These are phyloP conservation scores for Lentinula boryana DNA, from an alignment of 768 basidiomycete genomes.

Conservation along the genomic window DNA sequence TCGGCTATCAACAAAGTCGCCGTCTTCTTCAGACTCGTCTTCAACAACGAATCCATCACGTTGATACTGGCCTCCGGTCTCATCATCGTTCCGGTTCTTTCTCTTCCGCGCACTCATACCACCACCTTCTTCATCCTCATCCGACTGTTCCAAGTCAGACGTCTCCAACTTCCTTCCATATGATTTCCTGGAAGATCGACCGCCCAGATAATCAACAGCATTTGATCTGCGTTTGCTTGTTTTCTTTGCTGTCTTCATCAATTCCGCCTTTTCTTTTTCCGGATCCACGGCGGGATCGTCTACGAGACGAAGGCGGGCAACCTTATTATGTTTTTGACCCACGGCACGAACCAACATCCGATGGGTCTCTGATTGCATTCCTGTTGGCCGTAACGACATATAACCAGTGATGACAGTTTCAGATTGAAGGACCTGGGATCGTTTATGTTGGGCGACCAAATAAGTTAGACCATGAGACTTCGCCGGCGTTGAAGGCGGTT, in stretches of 20 bases:
- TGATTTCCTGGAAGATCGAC: conserved; percentile 23
- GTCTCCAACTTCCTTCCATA: conserved; percentile 11
- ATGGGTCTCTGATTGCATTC: conserved; percentile 88
- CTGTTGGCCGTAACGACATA: conserved; percentile 79
- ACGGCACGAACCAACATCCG: conserved; percentile 84
- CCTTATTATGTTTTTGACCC: conserved; percentile 78
- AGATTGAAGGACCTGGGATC: conserved; percentile 79
- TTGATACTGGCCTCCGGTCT: conserved; percentile 67
- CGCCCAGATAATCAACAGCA: conserved; percentile 38
- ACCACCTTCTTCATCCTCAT: conserved; percentile 51
- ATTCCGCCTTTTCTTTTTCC: conserved; percentile 65
- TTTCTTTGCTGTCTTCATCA: conserved; percentile 56
- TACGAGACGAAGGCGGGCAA: conserved; percentile 72
- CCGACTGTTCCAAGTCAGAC: conserved; percentile 60
- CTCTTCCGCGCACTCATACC: conserved; percentile 28
- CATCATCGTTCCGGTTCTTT: conserved; percentile 40
- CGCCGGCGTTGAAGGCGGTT: conserved; percentile 22
- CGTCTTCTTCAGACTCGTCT: conserved; percentile 69
- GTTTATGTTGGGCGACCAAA: conserved; percentile 85
- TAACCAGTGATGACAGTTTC: conserved; percentile 80
- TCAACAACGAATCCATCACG: conserved; percentile 83
- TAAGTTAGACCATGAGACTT: conserved; percentile 79
- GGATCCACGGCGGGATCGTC: conserved; percentile 75
- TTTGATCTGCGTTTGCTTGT: conserved; percentile 58
- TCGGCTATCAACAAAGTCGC: conserved; percentile 31